Conservation (phyloP, 1,139 yeast genomes). For the Hansenula sp. region DNA sequence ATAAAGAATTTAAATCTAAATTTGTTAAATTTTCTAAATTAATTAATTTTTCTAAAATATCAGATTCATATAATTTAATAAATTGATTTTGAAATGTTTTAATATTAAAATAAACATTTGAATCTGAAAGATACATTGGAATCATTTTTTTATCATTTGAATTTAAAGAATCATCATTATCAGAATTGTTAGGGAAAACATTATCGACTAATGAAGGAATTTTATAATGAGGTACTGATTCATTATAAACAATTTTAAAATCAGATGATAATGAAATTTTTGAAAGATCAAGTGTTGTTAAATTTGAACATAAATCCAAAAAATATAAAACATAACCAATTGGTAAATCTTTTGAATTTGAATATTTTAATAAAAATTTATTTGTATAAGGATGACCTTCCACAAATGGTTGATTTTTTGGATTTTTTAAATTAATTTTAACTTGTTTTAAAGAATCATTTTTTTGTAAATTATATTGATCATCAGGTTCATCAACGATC, state of each 20-base stretch:
- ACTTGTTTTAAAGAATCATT: background rate
- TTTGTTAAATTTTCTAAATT: conserved; percentile 26
- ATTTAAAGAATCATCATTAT: conserved; percentile 1
- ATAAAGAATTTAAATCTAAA: conserved; percentile 41
- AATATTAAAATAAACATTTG: conserved; percentile 12
- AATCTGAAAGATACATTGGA: conserved; percentile 16
- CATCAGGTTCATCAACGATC: conserved; percentile 1
- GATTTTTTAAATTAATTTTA: conserved; percentile 8
- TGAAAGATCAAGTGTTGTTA: conserved; percentile 46
- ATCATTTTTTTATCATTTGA: background rate
- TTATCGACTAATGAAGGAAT: conserved; percentile 11
- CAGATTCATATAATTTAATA: conserved; percentile 34
- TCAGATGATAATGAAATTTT: conserved; percentile 54
- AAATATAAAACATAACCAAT: conserved; percentile 62
- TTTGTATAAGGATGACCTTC: conserved; percentile 56
- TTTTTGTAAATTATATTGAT: conserved; percentile 3
- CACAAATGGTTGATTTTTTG: conserved; percentile 25
- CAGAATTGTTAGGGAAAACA: conserved; percentile 5
- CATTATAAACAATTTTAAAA: conserved; percentile 40
- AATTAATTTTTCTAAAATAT: conserved; percentile 33
- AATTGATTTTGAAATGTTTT: conserved; percentile 12
- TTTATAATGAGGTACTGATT: background rate
- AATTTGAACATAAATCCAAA: conserved; percentile 53
- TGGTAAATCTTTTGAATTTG: conserved; percentile 62
- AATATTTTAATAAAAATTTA: conserved; percentile 50